Percentiles rank a stretch among this genome's conserved stretches.
phyloP scores from a whole-genome alignment of 371 early-diverging fungal genomes.

The Massospora cicadina region DNA sequence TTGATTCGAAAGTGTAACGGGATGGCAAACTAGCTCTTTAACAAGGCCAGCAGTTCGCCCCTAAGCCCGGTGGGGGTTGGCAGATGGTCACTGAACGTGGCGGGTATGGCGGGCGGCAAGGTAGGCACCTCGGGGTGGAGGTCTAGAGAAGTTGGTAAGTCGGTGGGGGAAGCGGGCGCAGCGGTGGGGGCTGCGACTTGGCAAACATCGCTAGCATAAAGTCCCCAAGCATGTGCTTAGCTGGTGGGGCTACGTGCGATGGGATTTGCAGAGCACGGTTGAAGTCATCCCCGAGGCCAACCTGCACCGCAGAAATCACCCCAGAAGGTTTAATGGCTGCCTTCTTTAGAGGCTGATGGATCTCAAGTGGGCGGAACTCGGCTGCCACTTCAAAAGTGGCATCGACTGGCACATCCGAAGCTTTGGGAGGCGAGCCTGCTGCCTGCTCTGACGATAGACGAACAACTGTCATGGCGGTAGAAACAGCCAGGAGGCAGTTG shows the following conservation, averaged over 20 bases:
- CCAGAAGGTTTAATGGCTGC: background rate
- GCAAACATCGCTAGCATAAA: background rate
- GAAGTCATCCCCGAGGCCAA: background rate
- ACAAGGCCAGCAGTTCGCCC: too few relatives aligned
- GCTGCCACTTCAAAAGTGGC: background rate
- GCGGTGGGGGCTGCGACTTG: too few relatives aligned
- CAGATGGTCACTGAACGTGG: too few relatives aligned
- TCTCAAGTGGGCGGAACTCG: background rate
- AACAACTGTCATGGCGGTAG: background rate
- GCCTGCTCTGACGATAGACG: background rate
- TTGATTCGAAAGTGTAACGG: too few relatives aligned
- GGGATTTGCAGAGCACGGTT: background rate
- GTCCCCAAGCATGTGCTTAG: background rate
- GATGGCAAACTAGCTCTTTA: too few relatives aligned
- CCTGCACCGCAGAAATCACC: background rate
- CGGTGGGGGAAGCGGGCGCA: too few relatives aligned
- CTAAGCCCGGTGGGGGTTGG: too few relatives aligned
- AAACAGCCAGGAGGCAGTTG: background rate
- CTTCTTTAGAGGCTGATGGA: background rate
- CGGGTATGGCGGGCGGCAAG: too few relatives aligned
- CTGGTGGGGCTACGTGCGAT: background rate
- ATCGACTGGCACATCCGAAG: background rate
- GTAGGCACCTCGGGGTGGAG: too few relatives aligned
- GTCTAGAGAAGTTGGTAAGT: too few relatives aligned
- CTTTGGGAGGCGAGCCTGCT: background rate